Evolutionary conservation across 1,284 basidiomycete species (phyloP).

Genomic region (Leccinum angustisporum): DNA sequence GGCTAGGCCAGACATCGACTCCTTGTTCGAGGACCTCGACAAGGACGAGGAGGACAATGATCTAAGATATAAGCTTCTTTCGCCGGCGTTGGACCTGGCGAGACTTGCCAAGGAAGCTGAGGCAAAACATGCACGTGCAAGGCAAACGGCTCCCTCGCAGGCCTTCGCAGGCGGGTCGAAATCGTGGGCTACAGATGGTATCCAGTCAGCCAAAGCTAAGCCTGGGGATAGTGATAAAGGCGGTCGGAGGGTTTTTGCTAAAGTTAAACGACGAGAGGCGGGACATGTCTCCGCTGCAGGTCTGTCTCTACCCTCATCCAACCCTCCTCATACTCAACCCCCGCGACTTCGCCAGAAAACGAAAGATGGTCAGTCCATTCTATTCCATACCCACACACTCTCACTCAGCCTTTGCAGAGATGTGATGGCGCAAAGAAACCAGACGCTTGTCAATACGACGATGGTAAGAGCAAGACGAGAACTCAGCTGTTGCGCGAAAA

Average conservation of each 20-base stretch:
- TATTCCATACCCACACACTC: background rate
- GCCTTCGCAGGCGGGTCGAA: too few species aligned
- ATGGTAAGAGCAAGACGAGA: constrained; percentile 64
- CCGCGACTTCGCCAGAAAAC: constrained; percentile 48
- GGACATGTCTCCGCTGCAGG: too few species aligned
- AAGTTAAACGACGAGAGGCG: too few species aligned
- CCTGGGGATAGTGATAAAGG: too few species aligned
- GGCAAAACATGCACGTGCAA: constrained; percentile 37
- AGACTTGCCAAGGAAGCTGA: constrained; percentile 55
- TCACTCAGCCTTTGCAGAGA: constrained; percentile 38
- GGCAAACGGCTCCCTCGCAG: constrained; percentile 25
- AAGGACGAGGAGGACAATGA: constrained; percentile 40
- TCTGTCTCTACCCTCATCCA: background rate
- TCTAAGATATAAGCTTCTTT: constrained; percentile 41
- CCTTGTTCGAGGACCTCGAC: constrained; percentile 61
- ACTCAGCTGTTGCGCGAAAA: constrained; percentile 61
- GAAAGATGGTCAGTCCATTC: constrained; percentile 67
- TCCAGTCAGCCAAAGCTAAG: too few species aligned
- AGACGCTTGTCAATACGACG: constrained; percentile 60
- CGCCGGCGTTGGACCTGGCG: constrained; percentile 43
- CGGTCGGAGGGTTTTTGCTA: too few species aligned
- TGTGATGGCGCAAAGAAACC: constrained; percentile 59
- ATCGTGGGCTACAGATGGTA: too few species aligned
- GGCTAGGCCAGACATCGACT: constrained; percentile 50
- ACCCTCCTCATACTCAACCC: constrained; percentile 13